Conservation (phyloP, 2,329 filamentous ascomycete species). For the Didymella sp. region DNA sequence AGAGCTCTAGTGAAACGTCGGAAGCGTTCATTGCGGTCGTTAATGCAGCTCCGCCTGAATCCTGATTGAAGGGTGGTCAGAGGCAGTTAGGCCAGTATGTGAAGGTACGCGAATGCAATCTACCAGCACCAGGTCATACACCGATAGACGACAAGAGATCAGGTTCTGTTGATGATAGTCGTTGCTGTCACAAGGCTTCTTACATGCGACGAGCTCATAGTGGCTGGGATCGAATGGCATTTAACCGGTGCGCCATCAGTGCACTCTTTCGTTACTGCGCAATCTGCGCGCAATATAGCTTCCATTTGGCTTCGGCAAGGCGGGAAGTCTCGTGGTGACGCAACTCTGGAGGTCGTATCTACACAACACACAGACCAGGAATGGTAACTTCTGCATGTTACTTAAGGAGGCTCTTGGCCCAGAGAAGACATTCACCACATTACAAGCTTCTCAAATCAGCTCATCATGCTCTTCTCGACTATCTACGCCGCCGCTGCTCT, state of each 20-base stretch:
- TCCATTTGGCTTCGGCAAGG: constrained; percentile 8
- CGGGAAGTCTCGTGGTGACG: constrained; percentile 9
- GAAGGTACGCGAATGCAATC: not conserved
- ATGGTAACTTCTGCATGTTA: not conserved
- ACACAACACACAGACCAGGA: not conserved
- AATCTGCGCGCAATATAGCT: constrained; percentile 14
- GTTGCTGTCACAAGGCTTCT: not conserved
- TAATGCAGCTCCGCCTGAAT: not conserved
- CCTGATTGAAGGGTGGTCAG: not conserved
- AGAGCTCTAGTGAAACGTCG: not conserved
- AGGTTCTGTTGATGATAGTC: not conserved
- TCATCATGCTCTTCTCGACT: constrained; percentile 49
- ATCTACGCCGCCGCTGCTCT: constrained; percentile 44
- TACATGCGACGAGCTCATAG: constrained; percentile 14
- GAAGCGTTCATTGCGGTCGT: not conserved
- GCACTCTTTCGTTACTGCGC: not conserved
- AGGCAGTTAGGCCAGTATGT: not conserved
- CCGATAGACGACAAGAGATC: not conserved
- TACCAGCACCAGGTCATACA: not conserved
- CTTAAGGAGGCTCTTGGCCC: constrained; percentile 3
- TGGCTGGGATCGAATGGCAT: constrained; percentile 9
- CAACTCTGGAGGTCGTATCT: not conserved
- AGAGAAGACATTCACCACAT: not conserved
- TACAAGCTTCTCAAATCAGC: constrained; percentile 12
- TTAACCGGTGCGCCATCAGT: constrained; percentile 11